These are phyloP conservation scores for Pleurotus tuoliensis DNA, from an alignment of 768 basidiomycete species.

Conservation along the genomic window DNA sequence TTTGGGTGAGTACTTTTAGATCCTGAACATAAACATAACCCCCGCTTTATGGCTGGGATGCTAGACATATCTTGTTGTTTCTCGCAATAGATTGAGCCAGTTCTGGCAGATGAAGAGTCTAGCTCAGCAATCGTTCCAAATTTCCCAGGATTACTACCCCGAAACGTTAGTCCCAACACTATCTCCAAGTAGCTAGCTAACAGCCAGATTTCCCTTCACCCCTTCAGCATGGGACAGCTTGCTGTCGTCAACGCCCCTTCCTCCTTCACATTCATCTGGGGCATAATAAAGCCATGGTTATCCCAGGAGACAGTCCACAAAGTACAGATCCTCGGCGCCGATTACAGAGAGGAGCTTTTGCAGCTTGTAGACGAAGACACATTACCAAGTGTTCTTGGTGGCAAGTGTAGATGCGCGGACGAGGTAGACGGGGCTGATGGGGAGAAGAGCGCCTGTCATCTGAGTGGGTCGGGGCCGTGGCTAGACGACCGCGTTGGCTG, in stretches of 20 bases:
- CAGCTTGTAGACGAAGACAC: slow-evolving; percentile 60
- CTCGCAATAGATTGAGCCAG: slow-evolving; percentile 44
- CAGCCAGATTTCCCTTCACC: background rate
- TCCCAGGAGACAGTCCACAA: slow-evolving; percentile 69
- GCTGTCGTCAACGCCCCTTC: slow-evolving; percentile 70
- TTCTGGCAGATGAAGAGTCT: slow-evolving; percentile 77
- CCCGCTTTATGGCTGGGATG: too few species aligned
- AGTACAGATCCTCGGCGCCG: slow-evolving; percentile 58
- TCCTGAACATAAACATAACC: too few species aligned
- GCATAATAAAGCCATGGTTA: slow-evolving; percentile 65
- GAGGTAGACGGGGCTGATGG: slow-evolving; percentile 28
- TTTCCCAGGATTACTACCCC: slow-evolving; percentile 77
- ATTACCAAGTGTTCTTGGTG: slow-evolving; percentile 59
- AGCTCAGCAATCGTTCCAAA: slow-evolving; percentile 59
- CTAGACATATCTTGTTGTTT: too few species aligned
- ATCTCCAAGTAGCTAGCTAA: background rate
- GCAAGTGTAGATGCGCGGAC: slow-evolving; percentile 53
- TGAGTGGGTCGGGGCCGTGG: slow-evolving; percentile 71
- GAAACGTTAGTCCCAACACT: slow-evolving; percentile 52
- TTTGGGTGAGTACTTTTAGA: slow-evolving; percentile 47
- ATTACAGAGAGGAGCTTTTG: slow-evolving; percentile 55
- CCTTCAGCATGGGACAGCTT: slow-evolving; percentile 64
- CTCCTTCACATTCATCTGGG: slow-evolving; percentile 73
- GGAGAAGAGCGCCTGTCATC: slow-evolving; percentile 41
- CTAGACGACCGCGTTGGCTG: slow-evolving; percentile 52